A percentile compares a stretch with the other conserved stretches of the same genome.
phyloP scores from a whole-genome alignment of 768 basidiomycete genomes.

The Amanita molliuscula region DNA sequence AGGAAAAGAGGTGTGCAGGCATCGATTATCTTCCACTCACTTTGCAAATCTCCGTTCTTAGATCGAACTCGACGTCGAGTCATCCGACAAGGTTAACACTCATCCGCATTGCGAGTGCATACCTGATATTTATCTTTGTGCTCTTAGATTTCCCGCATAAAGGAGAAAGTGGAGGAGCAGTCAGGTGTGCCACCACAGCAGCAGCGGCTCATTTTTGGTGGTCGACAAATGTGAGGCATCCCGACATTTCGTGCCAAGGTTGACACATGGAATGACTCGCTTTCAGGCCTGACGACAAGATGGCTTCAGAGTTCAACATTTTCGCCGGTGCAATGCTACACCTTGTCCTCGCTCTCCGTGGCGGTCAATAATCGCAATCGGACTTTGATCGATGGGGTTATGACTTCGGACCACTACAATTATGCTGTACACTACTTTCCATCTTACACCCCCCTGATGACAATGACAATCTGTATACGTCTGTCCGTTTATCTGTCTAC shows the following conservation, averaged over 20 bases:
- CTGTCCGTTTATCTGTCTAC: neutral
- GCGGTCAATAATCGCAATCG: constrained; percentile 45
- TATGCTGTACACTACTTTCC: neutral
- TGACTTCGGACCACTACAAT: neutral
- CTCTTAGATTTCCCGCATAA: constrained; percentile 79
- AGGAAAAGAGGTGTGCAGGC: constrained; percentile 76
- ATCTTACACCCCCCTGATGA: neutral
- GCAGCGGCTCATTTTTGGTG: constrained; percentile 87
- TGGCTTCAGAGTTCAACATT: constrained; percentile 76
- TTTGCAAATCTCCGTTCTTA: constrained; percentile 11
- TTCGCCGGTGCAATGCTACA: constrained; percentile 82
- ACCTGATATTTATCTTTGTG: constrained; percentile 2
- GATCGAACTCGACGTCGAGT: constrained; percentile 96
- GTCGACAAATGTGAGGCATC: constrained; percentile 77
- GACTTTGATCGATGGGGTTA: neutral
- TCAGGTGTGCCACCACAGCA: constrained; percentile 95
- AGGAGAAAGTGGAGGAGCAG: constrained; percentile 98
- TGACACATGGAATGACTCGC: neutral
- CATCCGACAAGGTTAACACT: constrained; percentile 61
- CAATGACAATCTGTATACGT: neutral
- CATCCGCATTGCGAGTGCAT: neutral
- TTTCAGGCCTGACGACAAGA: constrained; percentile 86
- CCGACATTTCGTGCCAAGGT: neutral
- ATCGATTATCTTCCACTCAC: constrained; percentile 7
- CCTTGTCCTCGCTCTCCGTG: constrained; percentile 90